Evolutionary conservation across 306 rosid genomes (phyloP).

Genomic region (Gastrolobium villosum): DNA sequence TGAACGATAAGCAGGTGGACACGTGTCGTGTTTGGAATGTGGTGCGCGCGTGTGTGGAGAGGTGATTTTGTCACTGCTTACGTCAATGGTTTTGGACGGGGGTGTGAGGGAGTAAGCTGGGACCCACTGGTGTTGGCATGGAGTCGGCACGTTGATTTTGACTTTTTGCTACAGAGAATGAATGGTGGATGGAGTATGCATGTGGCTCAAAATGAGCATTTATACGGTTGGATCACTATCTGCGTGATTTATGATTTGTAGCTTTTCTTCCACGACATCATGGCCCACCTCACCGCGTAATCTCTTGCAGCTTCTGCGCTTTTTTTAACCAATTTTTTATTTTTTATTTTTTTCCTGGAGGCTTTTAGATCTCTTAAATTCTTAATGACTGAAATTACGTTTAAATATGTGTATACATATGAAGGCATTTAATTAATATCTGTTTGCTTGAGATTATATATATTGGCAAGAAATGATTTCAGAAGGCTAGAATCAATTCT

Average conservation of each 20-base stretch:
- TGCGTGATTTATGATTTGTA: constrained; percentile 53
- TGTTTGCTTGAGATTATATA: no score
- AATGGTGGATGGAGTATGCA: constrained; percentile 44
- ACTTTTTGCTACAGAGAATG: constrained; percentile 30
- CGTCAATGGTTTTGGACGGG: constrained; percentile 72
- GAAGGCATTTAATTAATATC: no score
- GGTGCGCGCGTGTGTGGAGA: constrained; percentile 63
- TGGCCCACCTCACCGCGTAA: constrained; percentile 57
- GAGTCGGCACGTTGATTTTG: constrained; percentile 59
- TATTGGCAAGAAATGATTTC: no score
- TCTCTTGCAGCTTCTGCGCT: constrained; percentile 16
- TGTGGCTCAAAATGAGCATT: constrained; percentile 41
- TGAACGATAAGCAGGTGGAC: constrained; percentile 53
- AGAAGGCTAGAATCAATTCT: no score
- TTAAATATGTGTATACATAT: no score
- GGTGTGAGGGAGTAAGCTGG: constrained; percentile 55
- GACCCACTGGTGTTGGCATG: constrained; percentile 52
- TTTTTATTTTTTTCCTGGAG: not conserved
- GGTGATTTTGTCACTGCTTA: constrained; percentile 90
- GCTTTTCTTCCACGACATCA: constrained; percentile 6
- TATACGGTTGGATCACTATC: constrained; percentile 43
- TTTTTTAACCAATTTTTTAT: not conserved
- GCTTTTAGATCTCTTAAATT: not conserved
- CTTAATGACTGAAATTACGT: no score
- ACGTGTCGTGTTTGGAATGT: constrained; percentile 59